Base-by-base conservation (phyloP, 257 asterid genomes). In the Plantago ovata region DNA sequence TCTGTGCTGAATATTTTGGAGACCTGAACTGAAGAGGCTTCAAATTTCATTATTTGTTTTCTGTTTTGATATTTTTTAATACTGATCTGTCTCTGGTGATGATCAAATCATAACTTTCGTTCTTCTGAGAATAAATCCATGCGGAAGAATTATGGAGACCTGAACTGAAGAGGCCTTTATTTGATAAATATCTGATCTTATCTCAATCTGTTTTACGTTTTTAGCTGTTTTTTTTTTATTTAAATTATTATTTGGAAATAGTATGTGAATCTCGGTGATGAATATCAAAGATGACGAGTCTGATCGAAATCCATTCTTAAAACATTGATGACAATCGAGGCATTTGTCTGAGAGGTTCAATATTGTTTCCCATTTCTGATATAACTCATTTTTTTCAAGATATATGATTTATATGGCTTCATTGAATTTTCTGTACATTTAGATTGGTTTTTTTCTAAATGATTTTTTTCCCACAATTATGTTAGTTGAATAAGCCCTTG, bases 141-240 rank as follows among this genome's bases (percentile, higher is more conserved):
- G 84, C 72, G 80, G 87, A 81, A 75, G 78, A 74, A 39, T 57
- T 50, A 63, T 77, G 78, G 78, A 74, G 88, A 78, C 88, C 88
- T 81, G 83, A 78, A 78, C 83, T 81, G 85, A 81, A 68, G 85
- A 58, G 74, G 78, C 66, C 38, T 48, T 60, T 1, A 20, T 38
- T 7, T n/a, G n/a, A n/a, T n/a, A n/a, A n/a, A n/a, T n/a, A n/a
- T n/a, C n/a, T n/a, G n/a, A n/a, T 49, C 0, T 20, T 23, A 10
- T 16, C 55, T 24, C 42, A 0, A n/a, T 45, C 36, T 23, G 4
- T 44, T 47, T 13, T 9, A 2, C 47, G 15, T 32, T 36, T 41
- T 10, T 38, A 2, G 12, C 7, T 46, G 10, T 9, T 18, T 45
- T 60, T n/a, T 44, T 28, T 45, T 14, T 47, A 12, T 28, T 33